Evolutionary conservation across 164 flowering plant species (phyloP).

Genomic region (Protea cynaroides): DNA sequence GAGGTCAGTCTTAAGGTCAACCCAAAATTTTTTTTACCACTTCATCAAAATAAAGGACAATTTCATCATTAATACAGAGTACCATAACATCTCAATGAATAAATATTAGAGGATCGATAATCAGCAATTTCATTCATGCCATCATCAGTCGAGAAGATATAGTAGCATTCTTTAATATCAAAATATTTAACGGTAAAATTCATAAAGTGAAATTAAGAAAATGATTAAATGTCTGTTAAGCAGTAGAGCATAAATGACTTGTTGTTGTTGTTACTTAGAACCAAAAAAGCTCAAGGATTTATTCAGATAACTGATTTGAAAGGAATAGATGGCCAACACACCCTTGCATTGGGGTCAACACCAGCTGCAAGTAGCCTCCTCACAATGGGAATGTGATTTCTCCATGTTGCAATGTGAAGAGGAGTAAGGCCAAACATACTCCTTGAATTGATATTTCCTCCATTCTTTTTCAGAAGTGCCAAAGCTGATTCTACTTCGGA

Average conservation of each 20-base stretch:
- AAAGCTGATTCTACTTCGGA: constrained; percentile 74
- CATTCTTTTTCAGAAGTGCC: constrained; percentile 66
- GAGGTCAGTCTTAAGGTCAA: too few species aligned
- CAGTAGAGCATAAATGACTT: background rate
- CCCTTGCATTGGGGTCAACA: constrained; percentile 97
- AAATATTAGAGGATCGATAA: too few species aligned
- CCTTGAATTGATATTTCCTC: constrained; percentile 77
- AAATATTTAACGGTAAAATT: too few species aligned
- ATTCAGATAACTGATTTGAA: constrained; percentile 3
- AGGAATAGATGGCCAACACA: constrained; percentile 29
- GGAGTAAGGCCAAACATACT: constrained; percentile 81
- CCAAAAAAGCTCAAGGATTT: background rate
- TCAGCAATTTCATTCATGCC: too few species aligned
- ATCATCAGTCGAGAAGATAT: too few species aligned
- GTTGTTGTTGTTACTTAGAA: background rate
- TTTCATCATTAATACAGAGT: too few species aligned
- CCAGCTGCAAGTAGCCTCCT: constrained; percentile 89
- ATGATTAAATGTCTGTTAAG: too few species aligned
- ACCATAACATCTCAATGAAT: too few species aligned
- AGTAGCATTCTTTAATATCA: too few species aligned
- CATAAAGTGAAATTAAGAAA: too few species aligned
- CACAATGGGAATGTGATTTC: constrained; percentile 87
- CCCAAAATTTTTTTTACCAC: too few species aligned
- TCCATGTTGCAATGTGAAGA: constrained; percentile 96
- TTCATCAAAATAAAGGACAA: too few species aligned